phyloP scores from a whole-genome alignment of 2,329 filamentous ascomycete species.

The Zalaria obscura region DNA sequence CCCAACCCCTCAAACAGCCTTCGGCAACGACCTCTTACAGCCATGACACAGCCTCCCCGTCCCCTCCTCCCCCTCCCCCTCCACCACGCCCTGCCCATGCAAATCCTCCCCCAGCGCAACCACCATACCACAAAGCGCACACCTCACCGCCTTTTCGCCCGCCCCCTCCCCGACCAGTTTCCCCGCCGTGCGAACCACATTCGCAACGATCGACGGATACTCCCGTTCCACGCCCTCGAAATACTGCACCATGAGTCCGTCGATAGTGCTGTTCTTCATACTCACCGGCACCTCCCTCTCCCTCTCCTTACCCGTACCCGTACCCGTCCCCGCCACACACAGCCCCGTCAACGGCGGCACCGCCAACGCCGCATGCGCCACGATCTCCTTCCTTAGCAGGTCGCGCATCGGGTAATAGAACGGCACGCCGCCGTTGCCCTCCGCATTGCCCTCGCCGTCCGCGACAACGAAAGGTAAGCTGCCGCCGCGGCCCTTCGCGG shows the following conservation, averaged over 20 bases:
- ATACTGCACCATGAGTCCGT: conserved; percentile 79
- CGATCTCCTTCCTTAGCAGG: conserved; percentile 66
- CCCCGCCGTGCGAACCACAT: conserved; percentile 83
- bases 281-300: conserved; percentile 32
- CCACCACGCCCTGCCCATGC: conserved; percentile 16
- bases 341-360: conserved; percentile 34
- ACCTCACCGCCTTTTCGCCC: conserved; percentile 26
- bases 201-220: conserved; percentile 84
- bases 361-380: conserved; percentile 46
- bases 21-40: conserved; percentile 46
- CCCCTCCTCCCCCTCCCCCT: conserved; percentile 14
- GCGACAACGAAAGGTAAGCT: conserved; percentile 68
- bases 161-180: conserved; percentile 48
- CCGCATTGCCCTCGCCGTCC: conserved; percentile 52
- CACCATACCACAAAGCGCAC: conserved; percentile 54
- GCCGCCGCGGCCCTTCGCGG: conserved; percentile 80
- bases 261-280: conserved; percentile 71
- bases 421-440: conserved; percentile 39
- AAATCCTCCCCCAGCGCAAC: conserved; percentile 13
- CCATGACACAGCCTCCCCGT: conserved; percentile 51
- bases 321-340: conserved; percentile 15
- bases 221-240: conserved; percentile 74
- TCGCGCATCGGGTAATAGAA: conserved; percentile 78
- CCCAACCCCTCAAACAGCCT: neutral
- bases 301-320: conserved; percentile 18